Base-by-base conservation (phyloP, 1,139 yeast species). In the Diutina ranongensis region DNA sequence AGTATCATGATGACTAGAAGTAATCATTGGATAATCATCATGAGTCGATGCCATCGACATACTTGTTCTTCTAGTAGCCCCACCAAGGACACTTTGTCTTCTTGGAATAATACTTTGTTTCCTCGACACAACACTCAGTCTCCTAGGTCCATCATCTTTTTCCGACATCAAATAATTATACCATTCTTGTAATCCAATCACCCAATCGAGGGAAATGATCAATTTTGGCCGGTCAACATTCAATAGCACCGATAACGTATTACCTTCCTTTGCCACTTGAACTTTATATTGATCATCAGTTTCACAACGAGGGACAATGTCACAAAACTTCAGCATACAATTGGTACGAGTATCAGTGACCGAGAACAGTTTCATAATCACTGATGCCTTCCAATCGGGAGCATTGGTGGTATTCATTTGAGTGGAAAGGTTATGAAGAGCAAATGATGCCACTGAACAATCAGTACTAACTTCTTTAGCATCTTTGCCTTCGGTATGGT, bases 191-290 rank as follows among this genome's bases (percentile, higher is more conserved):
- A 92, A 58, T 1, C 92, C 89, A 62, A 88, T 76, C 40, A 92
- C 57, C 58, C 86, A 89, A 56, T 89, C 98, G 52, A 92, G 65
- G 0, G 97, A 97, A 45, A 92, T 62, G 45, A 92, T 80, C 18
- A 84, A 73, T 49, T 74, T 77, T 0, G 97, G 97, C 51, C 82
- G 83, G 52, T 88, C 95, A 12, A 89, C 74, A 0, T 87, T 78
- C 10, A 85, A 60, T 56, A 82, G 71, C 0, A 66, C 56, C 38
- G 81, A 74, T 4, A 76, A 67, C 35, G 71, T 63, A 48, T 71
- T 69, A 16, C 74, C 72, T 25, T 67, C 71, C 0, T 79, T 64
- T 0, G 70, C 61, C 0, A 62, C 66, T 25, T 73, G 69, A 2
- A 85, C 78, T 64, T 76, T 67, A 52, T 94, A 83, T 57, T 92